phyloP scores from a whole-genome alignment of 805 yeast species.

The Candida germanica region DNA sequence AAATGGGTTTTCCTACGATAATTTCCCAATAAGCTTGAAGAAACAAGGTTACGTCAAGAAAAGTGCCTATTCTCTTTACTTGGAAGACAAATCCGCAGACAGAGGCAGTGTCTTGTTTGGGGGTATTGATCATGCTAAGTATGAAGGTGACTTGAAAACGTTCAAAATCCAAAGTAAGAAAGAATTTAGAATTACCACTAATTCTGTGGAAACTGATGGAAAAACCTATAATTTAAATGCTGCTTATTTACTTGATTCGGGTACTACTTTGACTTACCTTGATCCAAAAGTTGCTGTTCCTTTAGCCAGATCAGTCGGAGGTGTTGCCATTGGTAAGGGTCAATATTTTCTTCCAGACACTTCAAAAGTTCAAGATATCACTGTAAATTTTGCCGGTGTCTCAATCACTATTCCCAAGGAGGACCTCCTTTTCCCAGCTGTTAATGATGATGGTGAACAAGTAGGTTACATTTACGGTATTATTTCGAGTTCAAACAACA shows the following conservation, averaged over 20 bases:
- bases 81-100: conserved; percentile 18
- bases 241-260: conserved; percentile 21
- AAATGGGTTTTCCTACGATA: conserved; percentile 27
- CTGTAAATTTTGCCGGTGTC: conserved; percentile 4
- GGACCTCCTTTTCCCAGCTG: conserved; percentile 6
- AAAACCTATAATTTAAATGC: conserved; percentile 2
- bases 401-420: conserved; percentile 4
- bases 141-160: conserved; percentile 15
- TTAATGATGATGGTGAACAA: too few species aligned
- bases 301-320: conserved; percentile 39
- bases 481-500: conserved; percentile 20
- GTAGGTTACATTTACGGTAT: too few species aligned
- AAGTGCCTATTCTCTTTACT: conserved; percentile 35
- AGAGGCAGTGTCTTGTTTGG: conserved; percentile 30
- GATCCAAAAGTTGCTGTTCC: conserved; percentile 28
- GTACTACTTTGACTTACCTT: conserved; percentile 37
- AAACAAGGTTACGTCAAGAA: conserved; percentile 31
- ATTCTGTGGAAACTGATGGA: conserved; percentile 24
- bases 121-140: conserved; percentile 27
- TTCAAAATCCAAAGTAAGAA: conserved; percentile 22
- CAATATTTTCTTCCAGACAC: conserved; percentile 6
- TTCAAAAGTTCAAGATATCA: not conserved
- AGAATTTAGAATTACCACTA: conserved; percentile 34
- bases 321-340: conserved; percentile 15
- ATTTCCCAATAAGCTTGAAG: conserved; percentile 33